phyloP scores from a whole-genome alignment of 2,329 filamentous ascomycete species.

The Gaeumannomyces sp. region DNA sequence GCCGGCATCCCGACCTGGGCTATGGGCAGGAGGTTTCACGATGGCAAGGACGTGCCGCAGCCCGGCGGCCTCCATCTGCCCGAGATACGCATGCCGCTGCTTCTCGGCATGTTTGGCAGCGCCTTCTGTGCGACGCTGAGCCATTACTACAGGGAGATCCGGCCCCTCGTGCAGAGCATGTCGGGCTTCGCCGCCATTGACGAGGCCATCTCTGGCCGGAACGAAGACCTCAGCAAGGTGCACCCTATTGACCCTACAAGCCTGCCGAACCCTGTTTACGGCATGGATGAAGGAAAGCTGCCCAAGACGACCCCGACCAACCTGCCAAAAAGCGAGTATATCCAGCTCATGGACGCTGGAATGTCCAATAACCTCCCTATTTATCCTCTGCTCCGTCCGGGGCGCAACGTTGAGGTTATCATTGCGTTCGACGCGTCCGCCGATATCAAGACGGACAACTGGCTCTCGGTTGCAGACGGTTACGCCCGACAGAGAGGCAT shows the following conservation, averaged over 20 bases:
- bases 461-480: constrained; percentile 89
- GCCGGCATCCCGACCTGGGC: constrained; percentile 96
- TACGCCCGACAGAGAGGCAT: constrained; percentile 86
- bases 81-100: constrained; percentile 73
- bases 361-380: constrained; percentile 99
- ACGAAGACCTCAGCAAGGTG: constrained; percentile 80
- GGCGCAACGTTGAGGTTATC: constrained; percentile 80
- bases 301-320: constrained; percentile 72
- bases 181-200: constrained; percentile 73
- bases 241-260: constrained; percentile 90
- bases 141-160: constrained; percentile 91
- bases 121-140: constrained; percentile 94
- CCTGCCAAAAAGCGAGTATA: constrained; percentile 63
- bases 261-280: constrained; percentile 83
- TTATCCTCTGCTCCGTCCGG: constrained; percentile 85
- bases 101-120: constrained; percentile 94
- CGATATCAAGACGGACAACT: constrained; percentile 90
- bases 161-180: constrained; percentile 71
- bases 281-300: constrained; percentile 66
- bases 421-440: constrained; percentile 93
- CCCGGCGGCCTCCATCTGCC: constrained; percentile 67
- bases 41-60: constrained; percentile 56
- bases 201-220: constrained; percentile 72
- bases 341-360: constrained; percentile 90
- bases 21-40: constrained; percentile 73